Evolutionary conservation across 768 basidiomycete genomes (phyloP), one percentile per base, ranked within the genome.

Genomic region (Gloeostereum incarnatum): DNA sequence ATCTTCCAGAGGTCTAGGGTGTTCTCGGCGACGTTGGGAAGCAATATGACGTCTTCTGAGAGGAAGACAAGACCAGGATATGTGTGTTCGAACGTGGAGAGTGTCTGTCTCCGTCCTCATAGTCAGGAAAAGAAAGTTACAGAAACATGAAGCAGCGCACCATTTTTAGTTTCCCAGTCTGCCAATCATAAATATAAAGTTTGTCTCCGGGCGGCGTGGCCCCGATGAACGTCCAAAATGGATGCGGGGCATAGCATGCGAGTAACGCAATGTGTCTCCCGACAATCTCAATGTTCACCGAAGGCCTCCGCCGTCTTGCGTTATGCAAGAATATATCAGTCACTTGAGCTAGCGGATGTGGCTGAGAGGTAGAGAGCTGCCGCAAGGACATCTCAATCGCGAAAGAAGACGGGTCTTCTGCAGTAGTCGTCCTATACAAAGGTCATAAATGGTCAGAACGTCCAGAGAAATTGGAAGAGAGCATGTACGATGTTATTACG

Each of bases 141-240:
- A 10, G n/a, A 31, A 17, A 19, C 18, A 18, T 6, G 6, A 9
- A 16, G 7, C 8, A 23, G 50, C 62, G 17, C 36, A 68, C 68
- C 46, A 60, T 52, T 40, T 57, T 55, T 3, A 62, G 41, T 6
- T 44, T 45, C 4, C 62, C 63, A 1, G 57, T 62, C 44, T 53
- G 56, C 71, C 71, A 73, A 19, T 71, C 55, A 38, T 56, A 69
- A 2, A 71, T 49, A 34, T 58, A 68, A 13, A 73, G 48, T 3
- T 46, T 45, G 39, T 68, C 50, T 10, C 30, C 25, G 13, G 21
- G 22, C 13, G 20, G 19, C 1, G 34, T 31, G 17, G 48, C 43
- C 18, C 43, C 47, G 34, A 36, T 40, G 38, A 56, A 57, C 2
- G 54, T 50, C n/a, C n/a, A n/a, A n/a, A n/a, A n/a, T n/a, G n/a